A percentile compares a stretch with the other conserved stretches of the same genome.
These are phyloP conservation scores for Starmerella bombi DNA, from an alignment of 805 yeast genomes.

Conservation along the genomic window DNA sequence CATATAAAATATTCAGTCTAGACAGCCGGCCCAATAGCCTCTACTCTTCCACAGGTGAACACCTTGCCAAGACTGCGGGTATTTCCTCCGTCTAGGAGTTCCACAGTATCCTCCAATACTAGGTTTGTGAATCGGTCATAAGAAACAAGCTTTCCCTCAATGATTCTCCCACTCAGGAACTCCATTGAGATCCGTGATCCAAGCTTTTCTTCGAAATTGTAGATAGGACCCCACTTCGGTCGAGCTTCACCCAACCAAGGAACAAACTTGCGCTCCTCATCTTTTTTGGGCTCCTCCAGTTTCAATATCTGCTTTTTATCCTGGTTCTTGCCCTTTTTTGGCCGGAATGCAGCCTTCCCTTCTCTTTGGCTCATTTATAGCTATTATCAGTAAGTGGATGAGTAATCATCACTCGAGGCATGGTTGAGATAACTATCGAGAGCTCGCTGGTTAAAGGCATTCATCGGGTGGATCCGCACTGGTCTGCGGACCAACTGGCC, in stretches of 20 bases:
- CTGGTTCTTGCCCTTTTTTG: conserved; percentile 3
- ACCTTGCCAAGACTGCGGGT: conserved; percentile 52
- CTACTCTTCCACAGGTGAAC: conserved; percentile 17
- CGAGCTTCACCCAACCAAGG: conserved; percentile 38
- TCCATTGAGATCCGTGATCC: conserved; percentile 64
- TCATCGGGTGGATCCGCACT: conserved; percentile 46
- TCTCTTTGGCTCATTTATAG: background rate
- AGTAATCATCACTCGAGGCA: background rate
- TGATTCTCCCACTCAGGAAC: conserved; percentile 74
- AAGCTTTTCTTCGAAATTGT: conserved; percentile 63
- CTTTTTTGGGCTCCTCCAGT: conserved; percentile 8
- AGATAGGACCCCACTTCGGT: conserved; percentile 83
- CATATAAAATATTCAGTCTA: background rate
- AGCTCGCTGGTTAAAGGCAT: conserved; percentile 59
- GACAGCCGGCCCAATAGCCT: conserved; percentile 10
- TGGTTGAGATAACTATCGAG: conserved; percentile 27
- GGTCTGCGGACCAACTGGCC: conserved; percentile 45
- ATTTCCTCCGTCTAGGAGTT: conserved; percentile 30
- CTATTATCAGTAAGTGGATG: too few relatives aligned
- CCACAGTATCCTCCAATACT: conserved; percentile 49
- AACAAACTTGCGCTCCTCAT: conserved; percentile 25
- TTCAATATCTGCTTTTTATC: background rate
- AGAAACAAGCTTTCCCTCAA: conserved; percentile 72
- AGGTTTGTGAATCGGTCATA: conserved; percentile 92
- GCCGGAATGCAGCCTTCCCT: background rate